These are phyloP conservation scores for Amanita brunnescens DNA, from an alignment of 768 basidiomycete genomes.

Conservation along the genomic window DNA sequence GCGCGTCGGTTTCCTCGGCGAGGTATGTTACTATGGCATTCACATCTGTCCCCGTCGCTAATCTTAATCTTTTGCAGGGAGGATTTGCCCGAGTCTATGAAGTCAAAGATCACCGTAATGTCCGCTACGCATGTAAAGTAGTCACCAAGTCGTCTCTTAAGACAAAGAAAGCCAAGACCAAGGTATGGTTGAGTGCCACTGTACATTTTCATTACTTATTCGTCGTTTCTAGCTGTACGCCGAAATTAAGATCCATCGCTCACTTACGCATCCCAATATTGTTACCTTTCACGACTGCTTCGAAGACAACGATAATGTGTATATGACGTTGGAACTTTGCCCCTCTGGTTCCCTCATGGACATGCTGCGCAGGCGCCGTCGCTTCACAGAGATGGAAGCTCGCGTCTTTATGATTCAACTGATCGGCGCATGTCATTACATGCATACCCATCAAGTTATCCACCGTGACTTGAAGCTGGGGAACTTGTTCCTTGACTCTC, in stretches of 20 bases:
- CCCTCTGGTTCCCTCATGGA: conserved; percentile 86
- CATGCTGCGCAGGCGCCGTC: conserved; percentile 76
- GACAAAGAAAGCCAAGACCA: conserved; percentile 95
- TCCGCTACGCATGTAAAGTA: conserved; percentile 82
- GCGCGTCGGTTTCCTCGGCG: conserved; percentile 80
- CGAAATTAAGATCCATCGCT: conserved; percentile 96
- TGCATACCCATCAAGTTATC: conserved; percentile 95
- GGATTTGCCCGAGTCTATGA: conserved; percentile 97
- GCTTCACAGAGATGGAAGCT: conserved; percentile 87
- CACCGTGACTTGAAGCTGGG: conserved; percentile 96
- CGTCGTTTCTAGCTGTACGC: conserved; percentile 68
- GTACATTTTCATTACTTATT: not conserved
- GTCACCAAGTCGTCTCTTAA: conserved; percentile 88
- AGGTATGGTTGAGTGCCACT: conserved; percentile 38
- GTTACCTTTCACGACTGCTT: conserved; percentile 91
- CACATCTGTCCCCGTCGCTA: conserved; percentile 18
- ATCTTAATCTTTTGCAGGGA: conserved; percentile 32
- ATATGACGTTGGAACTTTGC: conserved; percentile 94
- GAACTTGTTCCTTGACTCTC: conserved; percentile 83
- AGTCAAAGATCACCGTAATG: conserved; percentile 63
- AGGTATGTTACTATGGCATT: conserved; percentile 38
- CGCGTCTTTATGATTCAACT: conserved; percentile 92
- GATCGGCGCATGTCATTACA: conserved; percentile 93
- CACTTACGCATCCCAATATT: conserved; percentile 87
- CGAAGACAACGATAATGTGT: conserved; percentile 92